A percentile compares a stretch with the other conserved stretches of the same genome.
Conservation (phyloP, 2,329 filamentous ascomycete species). For the Didymella keratinophila region DNA sequence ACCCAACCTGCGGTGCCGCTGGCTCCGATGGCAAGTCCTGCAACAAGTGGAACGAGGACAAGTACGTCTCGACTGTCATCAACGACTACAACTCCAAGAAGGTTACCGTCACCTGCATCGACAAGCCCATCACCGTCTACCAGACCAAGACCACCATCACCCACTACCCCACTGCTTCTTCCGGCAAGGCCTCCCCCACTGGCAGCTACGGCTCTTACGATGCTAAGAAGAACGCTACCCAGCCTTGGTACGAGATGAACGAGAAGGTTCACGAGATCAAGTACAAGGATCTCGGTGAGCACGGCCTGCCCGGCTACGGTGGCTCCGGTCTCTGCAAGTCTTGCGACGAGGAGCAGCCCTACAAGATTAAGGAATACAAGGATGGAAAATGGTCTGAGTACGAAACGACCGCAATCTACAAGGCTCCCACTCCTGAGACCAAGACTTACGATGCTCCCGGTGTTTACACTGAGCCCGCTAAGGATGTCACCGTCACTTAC, state of each 20-base stretch:
- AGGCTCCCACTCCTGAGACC: constrained; percentile 35
- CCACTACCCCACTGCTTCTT: constrained; percentile 29
- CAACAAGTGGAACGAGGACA: constrained; percentile 34
- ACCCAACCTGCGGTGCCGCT: constrained; percentile 38
- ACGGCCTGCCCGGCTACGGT: constrained; percentile 37
- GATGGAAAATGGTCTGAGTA: constrained; percentile 42
- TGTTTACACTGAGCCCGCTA: constrained; percentile 40
- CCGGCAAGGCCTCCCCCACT: constrained; percentile 12
- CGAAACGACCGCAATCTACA: constrained; percentile 32
- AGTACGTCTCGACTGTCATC: constrained; percentile 40
- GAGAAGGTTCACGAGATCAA: constrained; percentile 39
- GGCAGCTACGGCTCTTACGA: constrained; percentile 17
- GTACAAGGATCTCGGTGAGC: constrained; percentile 42
- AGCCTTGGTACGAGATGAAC: constrained; percentile 41
- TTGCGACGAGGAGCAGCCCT: constrained; percentile 36
- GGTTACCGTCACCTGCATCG: constrained; percentile 37
- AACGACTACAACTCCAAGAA: constrained; percentile 37
- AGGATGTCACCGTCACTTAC: constrained; percentile 35
- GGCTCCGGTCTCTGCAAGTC: constrained; percentile 41
- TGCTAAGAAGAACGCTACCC: constrained; percentile 25
- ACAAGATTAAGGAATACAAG: constrained; percentile 42
- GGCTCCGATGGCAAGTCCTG: constrained; percentile 23
- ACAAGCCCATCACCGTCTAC: constrained; percentile 39
- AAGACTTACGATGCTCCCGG: constrained; percentile 42
- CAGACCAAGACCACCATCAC: constrained; percentile 40